These are phyloP conservation scores for Letharia lupina DNA, from an alignment of 495 filamentous ascomycete species.

Conservation along the genomic window DNA sequence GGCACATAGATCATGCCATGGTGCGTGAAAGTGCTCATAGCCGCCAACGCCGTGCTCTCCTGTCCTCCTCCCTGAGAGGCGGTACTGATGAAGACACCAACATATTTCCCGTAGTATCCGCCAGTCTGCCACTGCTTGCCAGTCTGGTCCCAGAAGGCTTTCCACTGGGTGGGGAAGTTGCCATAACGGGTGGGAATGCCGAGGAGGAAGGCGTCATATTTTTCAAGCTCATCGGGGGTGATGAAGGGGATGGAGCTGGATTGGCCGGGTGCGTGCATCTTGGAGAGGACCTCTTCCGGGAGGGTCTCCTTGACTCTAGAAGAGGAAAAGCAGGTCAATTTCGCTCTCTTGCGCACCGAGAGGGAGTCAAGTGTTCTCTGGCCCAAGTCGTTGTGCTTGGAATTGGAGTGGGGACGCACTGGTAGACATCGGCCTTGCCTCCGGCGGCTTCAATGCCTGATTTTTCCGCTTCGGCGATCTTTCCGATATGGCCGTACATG, in stretches of 20 bases:
- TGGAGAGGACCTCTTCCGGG: slow-evolving; percentile 64
- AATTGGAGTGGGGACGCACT: slow-evolving; percentile 11
- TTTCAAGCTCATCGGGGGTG: slow-evolving; percentile 56
- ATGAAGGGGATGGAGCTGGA: slow-evolving; percentile 53
- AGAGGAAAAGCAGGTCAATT: slow-evolving; percentile 14
- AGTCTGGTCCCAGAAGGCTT: slow-evolving; percentile 78
- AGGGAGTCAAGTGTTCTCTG: background rate
- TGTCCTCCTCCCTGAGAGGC: slow-evolving; percentile 81
- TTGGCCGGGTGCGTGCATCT: slow-evolving; percentile 87
- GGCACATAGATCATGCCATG: slow-evolving; percentile 96
- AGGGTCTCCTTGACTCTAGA: slow-evolving; percentile 79
- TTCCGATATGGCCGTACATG: slow-evolving; percentile 84
- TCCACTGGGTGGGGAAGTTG: slow-evolving; percentile 97
- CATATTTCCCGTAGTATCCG: slow-evolving; percentile 82
- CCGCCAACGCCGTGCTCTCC: slow-evolving; percentile 73
- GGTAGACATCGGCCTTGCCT: slow-evolving; percentile 30
- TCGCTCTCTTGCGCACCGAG: background rate
- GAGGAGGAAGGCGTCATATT: slow-evolving; percentile 86
- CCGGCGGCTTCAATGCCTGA: slow-evolving; percentile 84
- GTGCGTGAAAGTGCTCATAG: slow-evolving; percentile 82
- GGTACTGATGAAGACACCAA: slow-evolving; percentile 83
- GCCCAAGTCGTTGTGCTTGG: background rate
- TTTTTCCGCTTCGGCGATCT: slow-evolving; percentile 83
- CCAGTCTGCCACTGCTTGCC: slow-evolving; percentile 64
- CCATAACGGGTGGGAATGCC: slow-evolving; percentile 98